Evolutionary conservation across 2,329 filamentous ascomycete genomes (phyloP), one percentile per base, ranked within the genome.

Genomic region (Aspergillus floridensis): DNA sequence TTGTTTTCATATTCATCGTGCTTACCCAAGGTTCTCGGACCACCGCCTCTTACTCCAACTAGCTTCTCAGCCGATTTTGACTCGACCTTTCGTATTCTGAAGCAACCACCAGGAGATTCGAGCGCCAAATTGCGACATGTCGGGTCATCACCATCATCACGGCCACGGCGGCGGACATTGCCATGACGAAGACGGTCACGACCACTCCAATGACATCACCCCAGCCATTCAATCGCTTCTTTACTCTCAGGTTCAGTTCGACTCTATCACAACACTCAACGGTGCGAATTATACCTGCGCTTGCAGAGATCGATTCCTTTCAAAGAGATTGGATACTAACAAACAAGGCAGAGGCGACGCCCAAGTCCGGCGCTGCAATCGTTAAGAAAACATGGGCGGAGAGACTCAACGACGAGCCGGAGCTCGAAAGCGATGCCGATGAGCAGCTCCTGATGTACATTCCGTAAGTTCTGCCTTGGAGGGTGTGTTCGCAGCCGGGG

Each of bases 361-460:
- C 86, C 7, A 85, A 87, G 60, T 84, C 87, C 0, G 95, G 93
- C 19, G 84, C 85, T 66, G 85, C 84, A 1, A 84, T 98, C 31
- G 86, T 96, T 38, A 87, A 92, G 78, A 99, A 99, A 82, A 91
- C 92, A 58, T 99, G 93, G 93, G 84, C 85, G 5, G 88, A 98
- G 76, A 82, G 95, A 57, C 76, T 97, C 61, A 76, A 86, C 16
- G 75, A 83, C 3, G 79, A 86, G 67, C 91, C 92, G 0, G 90
- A 96, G 77, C 82, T 99, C 31, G 85, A 84, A 69, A 96, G 92
- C 71, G 91, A 96, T 72, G 87, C 88, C 0, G 95, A 98, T 73
- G 92, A 96, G 80, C 92, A 99, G 79, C 77, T 99, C n/a, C 80
- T 99, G 58, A 91, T 99, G 83, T 88, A 89, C 63, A 84, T 98